Evolutionary conservation across 495 filamentous ascomycete species (phyloP).

Genomic region (Aspergillus coremiiformis): DNA sequence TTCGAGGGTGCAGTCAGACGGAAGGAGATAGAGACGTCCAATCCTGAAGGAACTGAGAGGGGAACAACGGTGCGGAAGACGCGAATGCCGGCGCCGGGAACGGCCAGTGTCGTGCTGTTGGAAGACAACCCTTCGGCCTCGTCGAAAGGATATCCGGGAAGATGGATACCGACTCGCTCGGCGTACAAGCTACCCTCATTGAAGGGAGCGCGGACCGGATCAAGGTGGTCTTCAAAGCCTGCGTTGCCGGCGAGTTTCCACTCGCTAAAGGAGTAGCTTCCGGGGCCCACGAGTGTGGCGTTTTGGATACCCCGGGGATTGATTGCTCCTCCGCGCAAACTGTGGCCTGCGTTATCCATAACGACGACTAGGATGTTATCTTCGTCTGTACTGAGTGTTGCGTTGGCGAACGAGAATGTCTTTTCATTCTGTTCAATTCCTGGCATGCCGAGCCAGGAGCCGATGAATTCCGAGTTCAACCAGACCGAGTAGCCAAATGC

Average conservation of each 20-base stretch:
- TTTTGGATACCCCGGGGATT: constrained; percentile 60
- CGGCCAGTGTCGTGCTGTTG: constrained; percentile 26
- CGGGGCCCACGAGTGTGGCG: constrained; percentile 39
- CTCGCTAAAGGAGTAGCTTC: constrained; percentile 33
- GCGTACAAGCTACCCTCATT: constrained; percentile 66
- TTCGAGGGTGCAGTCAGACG: constrained; percentile 23
- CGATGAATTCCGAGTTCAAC: constrained; percentile 48
- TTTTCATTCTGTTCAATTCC: constrained; percentile 25
- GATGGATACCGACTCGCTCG: constrained; percentile 62
- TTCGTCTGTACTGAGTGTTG: constrained; percentile 36
- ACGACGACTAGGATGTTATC: constrained; percentile 58
- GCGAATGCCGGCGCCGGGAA: constrained; percentile 37
- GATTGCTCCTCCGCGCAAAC: constrained; percentile 58
- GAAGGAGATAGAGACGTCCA: constrained; percentile 44
- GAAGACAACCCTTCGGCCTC: constrained; percentile 22
- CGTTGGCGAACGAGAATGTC: constrained; percentile 33
- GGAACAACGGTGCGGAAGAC: constrained; percentile 55
- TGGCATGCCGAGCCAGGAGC: constrained; percentile 49
- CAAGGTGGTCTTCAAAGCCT: constrained; percentile 59
- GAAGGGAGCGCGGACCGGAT: constrained; percentile 58
- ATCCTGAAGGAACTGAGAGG: constrained; percentile 37
- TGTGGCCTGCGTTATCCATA: constrained; percentile 66
- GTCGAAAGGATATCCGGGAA: constrained; percentile 41
- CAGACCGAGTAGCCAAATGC: constrained; percentile 51
- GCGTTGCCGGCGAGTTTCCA: constrained; percentile 75